Base-by-base conservation (phyloP, 2,329 filamentous ascomycete genomes). In the Fusarium succisae region DNA sequence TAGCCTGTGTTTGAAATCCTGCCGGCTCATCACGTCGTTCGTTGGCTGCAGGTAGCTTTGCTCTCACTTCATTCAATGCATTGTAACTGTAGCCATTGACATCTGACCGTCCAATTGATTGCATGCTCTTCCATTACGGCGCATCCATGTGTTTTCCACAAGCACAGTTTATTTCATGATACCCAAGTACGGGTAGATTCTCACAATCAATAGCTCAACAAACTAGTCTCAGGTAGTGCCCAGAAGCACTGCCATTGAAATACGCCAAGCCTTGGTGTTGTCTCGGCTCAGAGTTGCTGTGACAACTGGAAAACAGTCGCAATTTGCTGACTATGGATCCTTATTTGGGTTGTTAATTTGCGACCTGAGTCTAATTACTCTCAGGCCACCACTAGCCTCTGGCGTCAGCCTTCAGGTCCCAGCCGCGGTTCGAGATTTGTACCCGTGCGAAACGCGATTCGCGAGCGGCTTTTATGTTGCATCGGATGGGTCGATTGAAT, bases 271-370 rank as follows among this genome's bases (percentile, higher is more conserved):
- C 32, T 35, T 41, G 41, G 45, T 69, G 70, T 76, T 69, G 72
- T 67, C 65, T 61, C 37, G 64, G 58, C 56, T 63, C 32, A 17
- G 18, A 50, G 78, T 80, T 79, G 74, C 77, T 68, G 69, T 71
- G 75, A 74, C 78, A 75, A 80, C 78, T 56, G 12, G 26, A 51
- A 17, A 47, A 26, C 26, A 53, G 54, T 24, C 15, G 53, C 28
- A 68, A 68, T 51, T 65, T 55, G 67, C 75, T 72, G 64, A 75
- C 56, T 62, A 69, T 55, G 66, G 56, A 56, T 56, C 59, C 66
- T 53, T 41, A 41, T 66, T 56, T 54, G 57, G 53, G 60, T 24
- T 35, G 44, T 41, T 48, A 67, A 69, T 74, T 74, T 75, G 63
- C 56, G 57, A 54, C 32, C 50, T 50, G n/a, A 59, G 50, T 30